Base-by-base conservation (phyloP, 176 grass and related monocot species). In the Thalia dealbata region DNA sequence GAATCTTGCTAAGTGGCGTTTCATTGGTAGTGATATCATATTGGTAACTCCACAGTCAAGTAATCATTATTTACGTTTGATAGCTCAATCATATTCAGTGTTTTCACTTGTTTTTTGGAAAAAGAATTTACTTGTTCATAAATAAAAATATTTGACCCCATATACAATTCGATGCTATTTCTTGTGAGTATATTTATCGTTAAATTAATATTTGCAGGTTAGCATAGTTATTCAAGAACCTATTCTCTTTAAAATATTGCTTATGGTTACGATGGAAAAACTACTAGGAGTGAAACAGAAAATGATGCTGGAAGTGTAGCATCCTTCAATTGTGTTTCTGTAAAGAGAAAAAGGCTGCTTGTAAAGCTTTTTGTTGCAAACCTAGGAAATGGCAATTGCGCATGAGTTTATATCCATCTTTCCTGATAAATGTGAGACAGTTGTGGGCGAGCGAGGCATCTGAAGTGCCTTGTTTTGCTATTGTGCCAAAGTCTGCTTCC, bases 181-280 rank as follows among this genome's bases (percentile, higher is more conserved):
- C 6, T 76, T 26, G 5, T 70, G 21, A 21, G 21, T 41, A 27
- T 61, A 41, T 44, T 45, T 44, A 52, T 11, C 72, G 23, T 70
- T 55, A 26, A 38, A 59, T 28, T 21, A 67, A 84, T n/a, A 29
- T n/a, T n/a, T n/a, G n/a, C n/a, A n/a, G n/a, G n/a, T n/a, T n/a
- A 97, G 95, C 87, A 97, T 97, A 83, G 95, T 97, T 71, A 97
- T 89, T 32, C 95, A 97, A 81, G 95, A 97, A 61, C 95, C 95
- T 51, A 72, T 86, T 16, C 85, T 97, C 61, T 97, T 97, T 76
- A 97, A 97, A 97, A 97, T 71, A 93, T 97, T 79, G 87, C 90
- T 30, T 97, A 97, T 72, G 95, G 87, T 75, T 78, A 91, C 28
- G 87, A 88, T 63, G 90, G 85, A 58, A 86, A 79, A 72, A 52